A percentile compares a stretch with the other conserved stretches of the same genome.
Conservation (phyloP, 441 rosid species). For the Isatis lusitanica region DNA sequence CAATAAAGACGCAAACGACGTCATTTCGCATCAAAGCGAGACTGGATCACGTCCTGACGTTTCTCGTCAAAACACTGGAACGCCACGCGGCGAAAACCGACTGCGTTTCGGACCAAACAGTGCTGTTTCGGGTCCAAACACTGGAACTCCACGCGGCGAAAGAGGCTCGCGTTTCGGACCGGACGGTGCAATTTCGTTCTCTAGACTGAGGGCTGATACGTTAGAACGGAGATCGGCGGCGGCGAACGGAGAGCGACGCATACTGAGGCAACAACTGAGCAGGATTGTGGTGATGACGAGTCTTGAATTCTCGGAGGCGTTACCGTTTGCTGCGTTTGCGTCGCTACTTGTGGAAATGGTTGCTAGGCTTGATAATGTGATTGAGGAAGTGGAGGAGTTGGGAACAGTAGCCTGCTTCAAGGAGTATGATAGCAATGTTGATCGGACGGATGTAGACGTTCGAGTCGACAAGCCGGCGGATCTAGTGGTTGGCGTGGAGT, state of each 20-base stretch:
- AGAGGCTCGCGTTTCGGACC: slow-evolving; percentile 18
- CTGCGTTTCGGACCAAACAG: neutral
- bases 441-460: slow-evolving; percentile 36
- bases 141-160: slow-evolving; percentile 25
- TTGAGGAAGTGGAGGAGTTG: slow-evolving; percentile 69
- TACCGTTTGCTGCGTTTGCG: slow-evolving; percentile 84
- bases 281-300: slow-evolving; percentile 63
- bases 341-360: slow-evolving; percentile 74
- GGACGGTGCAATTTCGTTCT: slow-evolving; percentile 34
- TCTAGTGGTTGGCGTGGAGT: slow-evolving; percentile 17
- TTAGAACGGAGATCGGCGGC: slow-evolving; percentile 38
- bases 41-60: neutral
- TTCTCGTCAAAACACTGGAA: neutral
- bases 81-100: neutral
- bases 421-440: slow-evolving; percentile 42
- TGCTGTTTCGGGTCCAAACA: neutral
- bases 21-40: neutral
- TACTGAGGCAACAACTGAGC: slow-evolving; percentile 60
- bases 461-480: slow-evolving; percentile 37
- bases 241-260: slow-evolving; percentile 43
- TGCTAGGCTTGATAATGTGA: slow-evolving; percentile 74
- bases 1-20: neutral
- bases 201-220: slow-evolving; percentile 53
- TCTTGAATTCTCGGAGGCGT: slow-evolving; percentile 84
- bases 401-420: slow-evolving; percentile 64